A percentile compares a stretch with the other conserved stretches of the same genome.
Evolutionary conservation across 164 flowering plant species (phyloP).

Genomic region (Dillenia suffruticosa): DNA sequence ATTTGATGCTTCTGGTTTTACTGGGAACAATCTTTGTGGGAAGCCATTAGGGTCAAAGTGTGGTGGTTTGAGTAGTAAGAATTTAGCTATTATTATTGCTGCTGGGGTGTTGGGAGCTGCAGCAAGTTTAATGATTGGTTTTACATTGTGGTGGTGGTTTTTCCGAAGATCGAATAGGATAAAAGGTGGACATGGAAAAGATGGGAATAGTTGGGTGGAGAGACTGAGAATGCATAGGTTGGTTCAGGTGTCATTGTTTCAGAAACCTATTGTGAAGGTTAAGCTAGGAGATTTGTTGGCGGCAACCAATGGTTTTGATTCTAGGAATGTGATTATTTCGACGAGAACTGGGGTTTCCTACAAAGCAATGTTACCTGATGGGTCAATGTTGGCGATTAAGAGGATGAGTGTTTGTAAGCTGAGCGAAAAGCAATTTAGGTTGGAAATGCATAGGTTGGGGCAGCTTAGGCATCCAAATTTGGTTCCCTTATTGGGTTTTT

Average conservation of each 20-base stretch:
- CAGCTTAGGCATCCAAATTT: constrained; percentile 71
- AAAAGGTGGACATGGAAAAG: constrained; percentile 19
- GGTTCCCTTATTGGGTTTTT: constrained; percentile 68
- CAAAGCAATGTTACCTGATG: constrained; percentile 59
- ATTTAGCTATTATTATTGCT: constrained; percentile 39
- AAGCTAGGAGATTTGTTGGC: constrained; percentile 51
- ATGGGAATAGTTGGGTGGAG: constrained; percentile 38
- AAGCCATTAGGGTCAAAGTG: constrained; percentile 32
- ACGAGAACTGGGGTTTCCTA: constrained; percentile 54
- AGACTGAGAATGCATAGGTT: constrained; percentile 37
- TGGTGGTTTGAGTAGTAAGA: constrained; percentile 29
- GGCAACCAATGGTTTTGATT: constrained; percentile 51
- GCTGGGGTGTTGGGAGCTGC: constrained; percentile 61
- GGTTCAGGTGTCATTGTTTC: constrained; percentile 56
- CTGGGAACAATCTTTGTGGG: constrained; percentile 46
- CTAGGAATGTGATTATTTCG: constrained; percentile 27
- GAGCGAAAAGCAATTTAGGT: constrained; percentile 56
- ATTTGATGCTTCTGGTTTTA: constrained; percentile 15
- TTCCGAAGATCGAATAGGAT: constrained; percentile 19
- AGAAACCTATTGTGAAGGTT: constrained; percentile 66
- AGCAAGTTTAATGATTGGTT: constrained; percentile 42
- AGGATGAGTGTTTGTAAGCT: constrained; percentile 39
- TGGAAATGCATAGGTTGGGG: constrained; percentile 62
- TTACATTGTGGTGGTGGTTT: constrained; percentile 57
- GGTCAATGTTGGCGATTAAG: constrained; percentile 60